Conservation (phyloP, 2,329 filamentous ascomycete genomes). For the Cucurbitaria berberidis region DNA sequence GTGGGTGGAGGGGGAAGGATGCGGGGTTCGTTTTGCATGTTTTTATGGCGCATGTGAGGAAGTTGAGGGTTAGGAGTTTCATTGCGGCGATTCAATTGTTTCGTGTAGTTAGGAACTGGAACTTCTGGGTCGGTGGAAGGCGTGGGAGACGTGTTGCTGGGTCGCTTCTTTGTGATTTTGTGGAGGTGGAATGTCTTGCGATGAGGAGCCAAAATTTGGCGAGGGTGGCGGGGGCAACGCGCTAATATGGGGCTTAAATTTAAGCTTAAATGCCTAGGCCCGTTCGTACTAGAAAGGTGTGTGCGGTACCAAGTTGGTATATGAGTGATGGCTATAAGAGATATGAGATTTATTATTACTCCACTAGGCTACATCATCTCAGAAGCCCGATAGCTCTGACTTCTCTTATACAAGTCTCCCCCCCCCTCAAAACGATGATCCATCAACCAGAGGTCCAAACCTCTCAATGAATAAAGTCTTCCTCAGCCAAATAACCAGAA, state of each 20-base stretch:
- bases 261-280: conserved; percentile 21
- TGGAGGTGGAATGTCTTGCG: background rate
- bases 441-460: background rate
- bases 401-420: background rate
- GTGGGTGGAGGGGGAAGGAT: conserved; percentile 90
- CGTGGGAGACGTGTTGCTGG: background rate
- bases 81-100: too few species aligned
- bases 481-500: background rate
- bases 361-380: too few species aligned
- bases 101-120: too few species aligned
- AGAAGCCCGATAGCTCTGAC: background rate
- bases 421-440: background rate
- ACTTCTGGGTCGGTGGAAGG: conserved; percentile 46
- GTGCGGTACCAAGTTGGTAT: background rate
- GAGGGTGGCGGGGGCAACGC: conserved; percentile 11
- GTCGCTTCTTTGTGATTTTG: background rate
- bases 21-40: conserved; percentile 81
- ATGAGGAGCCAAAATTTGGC: conserved; percentile 8
- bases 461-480: background rate
- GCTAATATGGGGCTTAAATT: conserved; percentile 21
- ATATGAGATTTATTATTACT: too few species aligned
- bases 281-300: background rate
- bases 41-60: conserved; percentile 95
- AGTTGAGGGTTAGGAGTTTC: conserved; percentile 96
- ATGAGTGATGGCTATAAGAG: background rate